A percentile compares a stretch with the other conserved stretches of the same genome.
Evolutionary conservation across 345 rosid genomes (phyloP).

Genomic region (Melaleuca quinquenervia): DNA sequence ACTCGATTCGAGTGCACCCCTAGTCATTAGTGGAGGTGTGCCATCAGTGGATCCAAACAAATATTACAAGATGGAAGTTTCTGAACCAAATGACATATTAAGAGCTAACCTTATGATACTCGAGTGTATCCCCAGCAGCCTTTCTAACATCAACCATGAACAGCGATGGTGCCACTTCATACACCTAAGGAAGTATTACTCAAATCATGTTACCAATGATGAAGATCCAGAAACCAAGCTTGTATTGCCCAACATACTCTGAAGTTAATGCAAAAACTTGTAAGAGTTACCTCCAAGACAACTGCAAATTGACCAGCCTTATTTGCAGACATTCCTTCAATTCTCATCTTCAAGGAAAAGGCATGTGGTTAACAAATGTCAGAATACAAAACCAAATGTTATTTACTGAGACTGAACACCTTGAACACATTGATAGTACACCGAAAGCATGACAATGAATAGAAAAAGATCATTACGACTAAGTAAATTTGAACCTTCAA

Average conservation of each 20-base stretch:
- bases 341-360: constrained; percentile 41
- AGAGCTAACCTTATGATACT: constrained; percentile 70
- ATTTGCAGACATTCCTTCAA: constrained; percentile 49
- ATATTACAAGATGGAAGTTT: background rate
- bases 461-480: background rate
- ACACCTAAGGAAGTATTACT: constrained; percentile 29
- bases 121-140: constrained; percentile 85
- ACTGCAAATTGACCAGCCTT: constrained; percentile 59
- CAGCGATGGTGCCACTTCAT: constrained; percentile 83
- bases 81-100: background rate
- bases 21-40: background rate
- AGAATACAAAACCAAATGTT: background rate
- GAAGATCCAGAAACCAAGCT: background rate
- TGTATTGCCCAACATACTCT: background rate
- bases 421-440: background rate
- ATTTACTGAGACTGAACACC: background rate
- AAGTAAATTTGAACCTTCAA: background rate
- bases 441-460: background rate
- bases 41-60: background rate
- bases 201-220: background rate
- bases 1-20: background rate
- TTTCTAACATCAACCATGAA: constrained; percentile 90
- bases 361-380: background rate
- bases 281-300: constrained; percentile 55
- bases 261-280: background rate